Percentiles rank a stretch among this genome's conserved stretches.
These are phyloP conservation scores for Schizophyllum commune DNA, from an alignment of 1,284 basidiomycete species.

Conservation along the genomic window DNA sequence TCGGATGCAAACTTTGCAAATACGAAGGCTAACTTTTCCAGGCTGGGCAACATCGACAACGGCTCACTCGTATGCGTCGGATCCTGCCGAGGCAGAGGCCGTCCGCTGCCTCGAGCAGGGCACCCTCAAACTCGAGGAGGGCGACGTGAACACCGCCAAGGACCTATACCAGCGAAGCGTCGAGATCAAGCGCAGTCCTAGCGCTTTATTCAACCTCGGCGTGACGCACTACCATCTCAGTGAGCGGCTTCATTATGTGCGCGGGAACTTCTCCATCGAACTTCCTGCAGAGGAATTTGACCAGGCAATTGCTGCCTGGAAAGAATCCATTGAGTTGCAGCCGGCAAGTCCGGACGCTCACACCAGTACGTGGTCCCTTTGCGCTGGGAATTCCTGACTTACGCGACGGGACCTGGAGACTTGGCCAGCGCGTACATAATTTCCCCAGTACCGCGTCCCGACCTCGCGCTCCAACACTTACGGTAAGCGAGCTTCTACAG, in stretches of 20 bases:
- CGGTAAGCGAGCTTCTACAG: constrained; percentile 43
- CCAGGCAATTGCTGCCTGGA: constrained; percentile 81
- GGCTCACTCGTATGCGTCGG: constrained; percentile 68
- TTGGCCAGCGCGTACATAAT: constrained; percentile 93
- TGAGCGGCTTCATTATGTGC: constrained; percentile 29
- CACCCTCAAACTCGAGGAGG: constrained; percentile 83
- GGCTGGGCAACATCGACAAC: constrained; percentile 83
- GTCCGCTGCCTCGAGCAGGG: constrained; percentile 81
- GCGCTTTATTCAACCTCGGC: constrained; percentile 82
- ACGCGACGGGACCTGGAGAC: constrained; percentile 40
- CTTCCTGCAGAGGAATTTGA: constrained; percentile 68
- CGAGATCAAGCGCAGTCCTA: constrained; percentile 75
- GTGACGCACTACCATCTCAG: constrained; percentile 87
- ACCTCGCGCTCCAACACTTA: constrained; percentile 85
- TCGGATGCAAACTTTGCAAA: too few relatives aligned
- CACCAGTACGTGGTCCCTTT: constrained; percentile 59
- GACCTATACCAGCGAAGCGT: constrained; percentile 74
- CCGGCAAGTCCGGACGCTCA: constrained; percentile 88
- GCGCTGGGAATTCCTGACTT: constrained; percentile 3
- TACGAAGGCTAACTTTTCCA: constrained; percentile 20
- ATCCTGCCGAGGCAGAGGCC: constrained; percentile 81
- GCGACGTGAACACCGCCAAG: constrained; percentile 79
- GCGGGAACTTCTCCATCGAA: constrained; percentile 10
- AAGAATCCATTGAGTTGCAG: constrained; percentile 75
- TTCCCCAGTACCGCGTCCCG: constrained; percentile 76